Base-by-base conservation (phyloP, 306 rosid genomes). In the Lagenaria siceraria region DNA sequence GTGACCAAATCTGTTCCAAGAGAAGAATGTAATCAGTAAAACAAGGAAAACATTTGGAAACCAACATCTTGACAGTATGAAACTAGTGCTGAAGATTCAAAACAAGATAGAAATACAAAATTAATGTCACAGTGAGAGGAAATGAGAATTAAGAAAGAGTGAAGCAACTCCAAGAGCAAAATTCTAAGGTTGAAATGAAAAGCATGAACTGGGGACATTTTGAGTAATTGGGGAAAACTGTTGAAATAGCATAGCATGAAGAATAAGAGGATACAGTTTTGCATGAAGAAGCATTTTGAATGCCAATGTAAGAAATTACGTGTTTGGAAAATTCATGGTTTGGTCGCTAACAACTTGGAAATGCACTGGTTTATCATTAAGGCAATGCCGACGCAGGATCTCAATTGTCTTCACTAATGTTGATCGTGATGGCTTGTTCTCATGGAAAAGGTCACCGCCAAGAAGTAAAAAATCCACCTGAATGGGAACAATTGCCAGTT, bases 331-430 rank as follows among this genome's bases (percentile, higher is more conserved):
- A 81, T 95, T 95, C 66, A 95, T 81, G 43, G 98, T 92, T 79
- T 95, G 98, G 86, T 95, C 98, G 17, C 98, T 92, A 79, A 95
- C 98, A 79, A 95, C 97, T 88, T 95, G 96, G 80, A 95, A 95
- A 79, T 90, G 90, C 82, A 95, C 88, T 24, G 97, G 89, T 69
- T 80, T 87, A 81, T 95, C 96, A 76, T 83, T 90, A 66, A 95
- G 97, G 84, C 97, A 92, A 83, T 95, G 87, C 17, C 86, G 90
- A 31, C 97, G 97, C 48, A 92, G 96, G 84, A 92, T 92, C 91
- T 95, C 96, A 6, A 95, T 95, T 62, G 91, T 86, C 79, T 92
- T 90, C 49, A 95, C 98, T 42, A 95, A 79, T 29, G 98, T 95
- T 54, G 97, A 84, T 78, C 98, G 80, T 2, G 98, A 88, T 12